These are phyloP conservation scores for Myriosclerotinia scirpicola DNA, from an alignment of 2,329 filamentous ascomycete genomes.

Conservation along the genomic window DNA sequence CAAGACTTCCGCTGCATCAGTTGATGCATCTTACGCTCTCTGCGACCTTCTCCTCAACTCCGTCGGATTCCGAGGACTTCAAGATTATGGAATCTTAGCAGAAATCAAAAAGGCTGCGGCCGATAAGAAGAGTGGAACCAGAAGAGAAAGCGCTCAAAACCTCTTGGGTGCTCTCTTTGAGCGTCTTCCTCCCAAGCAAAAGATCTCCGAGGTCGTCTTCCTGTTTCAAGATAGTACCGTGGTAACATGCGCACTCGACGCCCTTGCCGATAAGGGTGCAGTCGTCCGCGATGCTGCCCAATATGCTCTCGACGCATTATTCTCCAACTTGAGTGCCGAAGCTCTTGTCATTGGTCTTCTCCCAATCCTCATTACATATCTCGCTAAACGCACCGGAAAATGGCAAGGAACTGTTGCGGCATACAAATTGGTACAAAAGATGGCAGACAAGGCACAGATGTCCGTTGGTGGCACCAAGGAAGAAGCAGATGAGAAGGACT, in stretches of 20 bases:
- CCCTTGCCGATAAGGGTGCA: conserved; percentile 83
- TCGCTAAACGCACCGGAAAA: conserved; percentile 83
- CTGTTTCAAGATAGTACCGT: conserved; percentile 77
- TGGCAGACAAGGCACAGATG: conserved; percentile 93
- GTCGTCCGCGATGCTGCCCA: conserved; percentile 89
- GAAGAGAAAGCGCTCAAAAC: conserved; percentile 90
- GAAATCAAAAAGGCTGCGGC: conserved; percentile 73
- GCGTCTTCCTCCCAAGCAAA: conserved; percentile 75
- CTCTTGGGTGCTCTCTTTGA: conserved; percentile 92
- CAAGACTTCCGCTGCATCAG: conserved; percentile 54
- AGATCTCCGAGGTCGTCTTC: conserved; percentile 76
- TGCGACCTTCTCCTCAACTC: conserved; percentile 64
- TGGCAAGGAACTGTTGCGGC: conserved; percentile 96
- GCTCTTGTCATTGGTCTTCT: conserved; percentile 80
- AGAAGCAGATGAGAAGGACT: conserved; percentile 82
- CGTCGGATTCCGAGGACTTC: conserved; percentile 62
- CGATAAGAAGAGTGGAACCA: conserved; percentile 89
- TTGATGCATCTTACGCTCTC: conserved; percentile 64
- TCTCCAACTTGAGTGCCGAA: conserved; percentile 76
- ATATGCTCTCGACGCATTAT: conserved; percentile 89
- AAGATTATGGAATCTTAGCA: conserved; percentile 60
- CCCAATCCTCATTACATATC: conserved; percentile 71
- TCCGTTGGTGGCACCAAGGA: conserved; percentile 76
- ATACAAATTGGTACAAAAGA: conserved; percentile 79
- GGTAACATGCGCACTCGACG: conserved; percentile 73